phyloP scores from a whole-genome alignment of 2,329 filamentous ascomycete species.

The Alternaria gansuensis region DNA sequence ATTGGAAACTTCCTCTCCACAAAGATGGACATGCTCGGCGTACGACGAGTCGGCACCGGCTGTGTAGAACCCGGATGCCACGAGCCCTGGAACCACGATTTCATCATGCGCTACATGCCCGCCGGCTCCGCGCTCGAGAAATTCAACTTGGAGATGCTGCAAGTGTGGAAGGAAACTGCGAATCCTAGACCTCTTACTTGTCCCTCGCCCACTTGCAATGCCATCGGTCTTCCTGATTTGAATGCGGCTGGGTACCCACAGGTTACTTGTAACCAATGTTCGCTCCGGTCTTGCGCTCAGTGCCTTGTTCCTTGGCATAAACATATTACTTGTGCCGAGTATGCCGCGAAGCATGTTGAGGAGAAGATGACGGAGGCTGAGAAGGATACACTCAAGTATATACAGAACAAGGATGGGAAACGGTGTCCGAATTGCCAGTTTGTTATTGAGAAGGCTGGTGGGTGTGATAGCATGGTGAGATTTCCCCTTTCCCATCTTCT shows the following conservation, averaged over 20 bases:
- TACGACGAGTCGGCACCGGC: slow-evolving; percentile 27
- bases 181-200: slow-evolving; percentile 28
- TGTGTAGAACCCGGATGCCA: slow-evolving; percentile 40
- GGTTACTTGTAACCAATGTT: slow-evolving; percentile 34
- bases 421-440: slow-evolving; percentile 45
- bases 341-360: slow-evolving; percentile 26
- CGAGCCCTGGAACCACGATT: slow-evolving; percentile 29
- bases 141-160: slow-evolving; percentile 40
- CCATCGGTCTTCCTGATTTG: slow-evolving; percentile 29
- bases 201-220: slow-evolving; percentile 22
- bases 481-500: neutral
- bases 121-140: slow-evolving; percentile 25
- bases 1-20: slow-evolving; percentile 36
- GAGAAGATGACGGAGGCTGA: slow-evolving; percentile 35
- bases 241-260: slow-evolving; percentile 38
- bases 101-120: slow-evolving; percentile 36
- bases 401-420: slow-evolving; percentile 39
- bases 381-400: slow-evolving; percentile 33
- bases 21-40: slow-evolving; percentile 34
- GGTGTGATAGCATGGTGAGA: slow-evolving; percentile 37
- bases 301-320: slow-evolving; percentile 41
- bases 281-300: slow-evolving; percentile 30
- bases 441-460: slow-evolving; percentile 45
- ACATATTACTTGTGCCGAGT: slow-evolving; percentile 37
- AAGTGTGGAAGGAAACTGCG: slow-evolving; percentile 31